Percentiles rank a stretch among this genome's conserved stretches.
Evolutionary conservation across 768 basidiomycete species (phyloP).

Genomic region (Boletus pseudopeckii): DNA sequence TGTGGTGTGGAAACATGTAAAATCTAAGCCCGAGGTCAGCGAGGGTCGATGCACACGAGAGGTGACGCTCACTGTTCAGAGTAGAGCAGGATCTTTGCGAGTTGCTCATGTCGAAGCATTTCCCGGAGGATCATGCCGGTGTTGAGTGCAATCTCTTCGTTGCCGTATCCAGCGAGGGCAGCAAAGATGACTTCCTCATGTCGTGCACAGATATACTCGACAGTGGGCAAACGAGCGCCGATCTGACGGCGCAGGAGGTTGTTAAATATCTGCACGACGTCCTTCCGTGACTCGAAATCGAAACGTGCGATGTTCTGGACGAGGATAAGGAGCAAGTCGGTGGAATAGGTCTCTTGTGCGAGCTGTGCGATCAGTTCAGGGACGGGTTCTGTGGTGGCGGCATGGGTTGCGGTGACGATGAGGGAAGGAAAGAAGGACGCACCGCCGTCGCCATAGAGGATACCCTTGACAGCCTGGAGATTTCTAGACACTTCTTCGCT

Average conservation of each 20-base stretch:
- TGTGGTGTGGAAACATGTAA: constrained; percentile 94
- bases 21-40: constrained; percentile 53
- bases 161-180: constrained; percentile 87
- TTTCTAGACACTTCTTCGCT: constrained; percentile 88
- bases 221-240: constrained; percentile 91
- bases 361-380: constrained; percentile 92
- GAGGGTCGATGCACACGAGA: neutral
- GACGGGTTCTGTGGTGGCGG: constrained; percentile 55
- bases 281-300: constrained; percentile 92
- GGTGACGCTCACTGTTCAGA: constrained; percentile 81
- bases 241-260: constrained; percentile 88
- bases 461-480: constrained; percentile 83
- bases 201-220: constrained; percentile 84
- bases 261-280: constrained; percentile 85
- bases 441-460: constrained; percentile 90
- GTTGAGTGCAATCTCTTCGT: constrained; percentile 94
- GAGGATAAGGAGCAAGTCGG: constrained; percentile 78
- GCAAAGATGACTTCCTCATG: constrained; percentile 77
- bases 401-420: constrained; percentile 2
- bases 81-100: constrained; percentile 85
- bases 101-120: constrained; percentile 90
- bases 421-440: constrained; percentile 21
- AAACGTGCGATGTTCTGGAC: constrained; percentile 80
- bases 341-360: constrained; percentile 92
- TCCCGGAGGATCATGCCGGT: constrained; percentile 98